Percentiles rank a stretch among this genome's conserved stretches.
Evolutionary conservation across 306 rosid species (phyloP).

Genomic region (Vicia sativa): DNA sequence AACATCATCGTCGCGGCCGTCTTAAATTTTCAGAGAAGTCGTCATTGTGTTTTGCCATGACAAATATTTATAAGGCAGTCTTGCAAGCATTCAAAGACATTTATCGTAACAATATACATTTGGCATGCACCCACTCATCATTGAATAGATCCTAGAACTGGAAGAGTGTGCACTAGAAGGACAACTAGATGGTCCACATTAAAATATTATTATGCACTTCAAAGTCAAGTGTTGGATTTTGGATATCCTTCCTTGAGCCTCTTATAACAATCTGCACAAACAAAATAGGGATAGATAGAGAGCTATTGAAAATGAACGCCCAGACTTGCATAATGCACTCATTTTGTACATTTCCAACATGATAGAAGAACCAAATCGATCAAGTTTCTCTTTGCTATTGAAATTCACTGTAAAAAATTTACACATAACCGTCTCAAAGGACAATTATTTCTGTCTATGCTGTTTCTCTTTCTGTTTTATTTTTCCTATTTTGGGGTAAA

Average conservation of each 20-base stretch:
- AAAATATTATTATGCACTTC: slow-evolving; percentile 4
- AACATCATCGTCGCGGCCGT: too few species aligned
- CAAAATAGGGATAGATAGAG: neutral
- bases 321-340: neutral
- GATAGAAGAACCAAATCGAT: slow-evolving; percentile 2
- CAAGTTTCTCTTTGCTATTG: slow-evolving; percentile 9
- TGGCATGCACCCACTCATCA: neutral
- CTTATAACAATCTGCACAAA: neutral
- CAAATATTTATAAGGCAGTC: too few species aligned
- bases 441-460: slow-evolving; percentile 30
- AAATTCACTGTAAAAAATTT: slow-evolving; percentile 32
- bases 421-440: slow-evolving; percentile 36
- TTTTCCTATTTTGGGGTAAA: slow-evolving; percentile 5
- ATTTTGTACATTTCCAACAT: neutral
- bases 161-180: neutral
- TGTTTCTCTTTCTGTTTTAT: slow-evolving; percentile 28
- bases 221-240: neutral
- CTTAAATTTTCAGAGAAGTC: too few species aligned
- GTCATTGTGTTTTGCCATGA: too few species aligned
- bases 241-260: neutral
- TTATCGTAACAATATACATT: neutral
- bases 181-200: neutral
- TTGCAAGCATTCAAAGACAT: too few species aligned
- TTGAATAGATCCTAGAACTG: neutral
- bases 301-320: neutral